Evolutionary conservation across 257 asterid species (phyloP), one percentile per base, ranked within the genome.

Genomic region (Plectranthus barbatus): DNA sequence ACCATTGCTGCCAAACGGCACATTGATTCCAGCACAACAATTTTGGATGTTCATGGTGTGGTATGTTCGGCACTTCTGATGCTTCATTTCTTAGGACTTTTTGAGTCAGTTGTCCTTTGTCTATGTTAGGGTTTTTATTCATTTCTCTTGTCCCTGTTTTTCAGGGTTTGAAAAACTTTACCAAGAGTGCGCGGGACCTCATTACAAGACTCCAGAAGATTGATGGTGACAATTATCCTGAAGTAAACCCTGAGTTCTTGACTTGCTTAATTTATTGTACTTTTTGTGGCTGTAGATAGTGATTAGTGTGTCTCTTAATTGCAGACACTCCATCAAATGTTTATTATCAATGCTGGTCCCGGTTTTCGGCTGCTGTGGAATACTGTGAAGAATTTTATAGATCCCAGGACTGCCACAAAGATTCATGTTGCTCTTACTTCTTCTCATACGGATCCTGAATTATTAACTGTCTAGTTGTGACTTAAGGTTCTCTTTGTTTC

Each of bases 31-130:
- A 93, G 96, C 86, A 90, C 97, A 6, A 93, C 97, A 50, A 81
- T 93, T 72, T 80, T 93, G 83, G 97, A 93, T 71, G 99, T 93
- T 69, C 99, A 93, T n/a, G 95, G 99, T 48, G 91, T 93, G 90
- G 99, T 93, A 84, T 19, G 95, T 79, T 55, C 36, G 49, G 26
- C 37, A 37, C 47, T 21, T 66, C 39, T 52, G 50, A 33, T 21
- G 15, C 12, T 4, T 19, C 58, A 36, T 50, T 11, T 65, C 56
- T 48, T 39, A 52, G 72, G 36, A 45, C 49, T 39, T 69, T 34
- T 41, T n/a, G 48, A 52, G 49, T 67, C 42, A 20, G 52, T 12
- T 21, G 13, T 59, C 51, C 39, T 61, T 33, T 39, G 65, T 69
- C 53, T 41, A 31, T 64, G 41, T 51, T 31, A 37, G 62, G 50